Percentiles rank a stretch among this genome's conserved stretches.
Conservation (phyloP, 2,329 filamentous ascomycete species). For the Cercospora brassicicola region DNA sequence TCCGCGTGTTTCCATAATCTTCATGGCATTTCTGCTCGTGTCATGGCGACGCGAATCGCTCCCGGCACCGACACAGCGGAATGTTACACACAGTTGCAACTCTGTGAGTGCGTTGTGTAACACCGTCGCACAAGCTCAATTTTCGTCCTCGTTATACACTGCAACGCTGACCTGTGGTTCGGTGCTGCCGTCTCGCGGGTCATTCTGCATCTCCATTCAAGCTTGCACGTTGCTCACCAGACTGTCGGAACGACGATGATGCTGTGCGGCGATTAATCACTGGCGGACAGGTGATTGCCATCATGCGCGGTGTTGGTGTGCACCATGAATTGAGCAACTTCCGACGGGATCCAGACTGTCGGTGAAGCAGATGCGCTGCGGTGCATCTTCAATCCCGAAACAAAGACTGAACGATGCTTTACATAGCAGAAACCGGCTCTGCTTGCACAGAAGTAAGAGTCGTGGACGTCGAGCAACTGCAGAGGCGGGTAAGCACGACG, state of each 20-base stretch:
- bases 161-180: slow-evolving; percentile 14
- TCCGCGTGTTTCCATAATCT: slow-evolving; percentile 21
- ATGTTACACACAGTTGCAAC: slow-evolving; percentile 34
- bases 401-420: slow-evolving; percentile 16
- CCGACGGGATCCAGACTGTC: slow-evolving; percentile 13
- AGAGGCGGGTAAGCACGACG: slow-evolving; percentile 15
- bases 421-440: slow-evolving; percentile 9
- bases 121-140: slow-evolving; percentile 22
- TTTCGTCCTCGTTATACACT: slow-evolving; percentile 26
- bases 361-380: slow-evolving; percentile 1
- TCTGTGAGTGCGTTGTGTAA: slow-evolving; percentile 33
- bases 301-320: slow-evolving; percentile 8
- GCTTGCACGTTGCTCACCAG: slow-evolving; percentile 22
- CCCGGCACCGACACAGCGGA: slow-evolving; percentile 23
- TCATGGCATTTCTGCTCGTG: slow-evolving; percentile 28
- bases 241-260: slow-evolving; percentile 16
- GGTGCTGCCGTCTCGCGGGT: slow-evolving; percentile 20
- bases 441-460: slow-evolving; percentile 4
- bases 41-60: slow-evolving; percentile 31
- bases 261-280: slow-evolving; percentile 9
- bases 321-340: slow-evolving; percentile 8
- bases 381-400: slow-evolving; percentile 15
- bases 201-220: slow-evolving; percentile 21
- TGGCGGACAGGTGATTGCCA: neutral
- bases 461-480: slow-evolving; percentile 3